Evolutionary conservation across 306 rosid species (phyloP), one percentile per base, ranked within the genome.

Genomic region (Cicer bijugum): DNA sequence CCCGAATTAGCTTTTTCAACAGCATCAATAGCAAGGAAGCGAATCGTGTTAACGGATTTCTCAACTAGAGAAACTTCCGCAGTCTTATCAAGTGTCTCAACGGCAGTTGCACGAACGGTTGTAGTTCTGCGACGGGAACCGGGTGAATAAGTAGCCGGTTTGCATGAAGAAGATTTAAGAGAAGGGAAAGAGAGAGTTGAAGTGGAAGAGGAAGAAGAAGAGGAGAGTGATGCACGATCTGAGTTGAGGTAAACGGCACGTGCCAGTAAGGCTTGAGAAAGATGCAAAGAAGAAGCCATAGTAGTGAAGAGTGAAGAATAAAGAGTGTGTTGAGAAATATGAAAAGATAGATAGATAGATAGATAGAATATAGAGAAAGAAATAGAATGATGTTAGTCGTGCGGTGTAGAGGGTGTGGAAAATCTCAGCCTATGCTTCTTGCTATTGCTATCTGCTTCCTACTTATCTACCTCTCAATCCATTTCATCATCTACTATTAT

Each of bases 1-100:
- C 99, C 99, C 4, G 99, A 95, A 51, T 92, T 95, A 1, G 99
- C 99, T 85, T 92, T 95, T 80, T 95, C 99, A 0, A 95, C 99
- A 0, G 99, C 93, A 82, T 95, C 99, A 33, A 95, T 86, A 16
- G 97, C 75, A 71, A 95, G 62, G 79, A 95, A 95, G 4, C 99
- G 90, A 76, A 95, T 95, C 20, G 99, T 88, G 84, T 95, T 95
- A 58, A 95, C 15, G 3, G 99, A 95, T 80, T 92, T 92, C 81
- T 92, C 99, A 0, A 92, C 90, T 6, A 95, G 72, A 1, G 99
- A 88, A 1, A 71, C 82, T 43, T 95, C 99, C 0, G 97, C 82
- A 7, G 99, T 90, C 82, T 83, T 89, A 46, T 83, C 92, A 0
- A 92, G 83, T 1, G 99, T 89, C 90, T 90, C 93, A 2, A 86